Evolutionary conservation across 768 basidiomycete species (phyloP).

Genomic region (Symmetrospora coprosmae): DNA sequence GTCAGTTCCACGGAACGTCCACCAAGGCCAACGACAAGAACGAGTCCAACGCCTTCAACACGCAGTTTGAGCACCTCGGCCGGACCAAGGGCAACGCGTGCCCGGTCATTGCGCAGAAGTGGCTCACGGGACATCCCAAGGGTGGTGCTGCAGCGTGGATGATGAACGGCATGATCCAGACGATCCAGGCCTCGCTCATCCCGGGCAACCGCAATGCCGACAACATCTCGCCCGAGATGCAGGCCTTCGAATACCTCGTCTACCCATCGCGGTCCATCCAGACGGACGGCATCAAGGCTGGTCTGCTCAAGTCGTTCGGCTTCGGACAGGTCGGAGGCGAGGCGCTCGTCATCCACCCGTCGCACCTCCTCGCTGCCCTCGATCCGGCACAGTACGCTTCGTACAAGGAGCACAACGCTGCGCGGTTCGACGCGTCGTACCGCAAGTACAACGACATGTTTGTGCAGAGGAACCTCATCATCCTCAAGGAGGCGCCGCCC

Average conservation of each 20-base stretch:
- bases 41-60: constrained; percentile 92
- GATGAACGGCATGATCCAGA: constrained; percentile 63
- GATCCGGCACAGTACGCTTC: constrained; percentile 60
- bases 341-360: constrained; percentile 73
- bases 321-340: constrained; percentile 90
- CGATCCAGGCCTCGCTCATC: constrained; percentile 66
- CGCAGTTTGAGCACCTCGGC: constrained; percentile 71
- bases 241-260: constrained; percentile 74
- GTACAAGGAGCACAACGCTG: constrained; percentile 58
- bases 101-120: constrained; percentile 94
- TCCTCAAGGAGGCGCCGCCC: constrained; percentile 9
- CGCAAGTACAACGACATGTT: constrained; percentile 31
- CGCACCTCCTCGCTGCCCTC: constrained; percentile 71
- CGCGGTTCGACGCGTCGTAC: constrained; percentile 54
- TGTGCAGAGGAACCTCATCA: constrained; percentile 15
- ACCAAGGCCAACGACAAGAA: constrained; percentile 71
- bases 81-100: constrained; percentile 93
- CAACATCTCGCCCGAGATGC: constrained; percentile 54
- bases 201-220: constrained; percentile 77
- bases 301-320: constrained; percentile 69
- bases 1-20: constrained; percentile 41
- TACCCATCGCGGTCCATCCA: constrained; percentile 95
- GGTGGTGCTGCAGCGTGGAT: constrained; percentile 99
- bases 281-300: constrained; percentile 49
- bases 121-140: constrained; percentile 90